Base-by-base conservation (phyloP, 371 early-diverging fungal genomes). In the Entomophthora muscae region DNA sequence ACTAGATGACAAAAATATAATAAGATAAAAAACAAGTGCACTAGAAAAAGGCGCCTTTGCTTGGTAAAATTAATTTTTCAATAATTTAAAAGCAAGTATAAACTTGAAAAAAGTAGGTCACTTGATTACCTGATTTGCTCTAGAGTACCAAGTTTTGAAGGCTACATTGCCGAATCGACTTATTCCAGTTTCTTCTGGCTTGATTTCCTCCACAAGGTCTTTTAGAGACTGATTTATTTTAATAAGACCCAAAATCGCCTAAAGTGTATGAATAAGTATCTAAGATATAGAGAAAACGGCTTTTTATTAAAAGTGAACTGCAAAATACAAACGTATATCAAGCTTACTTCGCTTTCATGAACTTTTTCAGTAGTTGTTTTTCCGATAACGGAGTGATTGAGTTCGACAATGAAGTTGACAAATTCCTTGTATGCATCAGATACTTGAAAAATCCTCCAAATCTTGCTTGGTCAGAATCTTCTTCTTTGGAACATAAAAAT, bases 101-200 rank as follows among this genome's bases (percentile, higher is more conserved):
- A n/a, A n/a, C n/a, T n/a, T n/a, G n/a, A n/a, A n/a, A n/a, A n/a
- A n/a, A n/a, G n/a, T n/a, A n/a, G n/a, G n/a, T n/a, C n/a, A n/a
- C n/a, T n/a, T n/a, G 5, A 67, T 72, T 72, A 86, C 82, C 64
- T 78, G 63, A 54, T 73, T 68, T 5, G 88, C 75, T 63, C 73
- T 77, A 65, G 87, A 84, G 68, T 84, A 83, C 73, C 89, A 93
- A 31, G 76, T 78, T 30, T 84, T 80, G 73, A 95, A 95, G 2
- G 95, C 86, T 23, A 86, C 89, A 76, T 93, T 95, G 32, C 95
- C 95, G 65, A 93, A 95, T 1, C 95, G 83, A 64, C 83, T 83
- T 66, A 84, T 82, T 28, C 82, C 80, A 28, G 86, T 82, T 63
- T 84, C 81, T 2, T 83, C 78, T 12, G 93, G 90, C 51, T 86